phyloP scores from a whole-genome alignment of 2,329 filamentous ascomycete genomes.

The Graphilbum ipis-grandicollis region DNA sequence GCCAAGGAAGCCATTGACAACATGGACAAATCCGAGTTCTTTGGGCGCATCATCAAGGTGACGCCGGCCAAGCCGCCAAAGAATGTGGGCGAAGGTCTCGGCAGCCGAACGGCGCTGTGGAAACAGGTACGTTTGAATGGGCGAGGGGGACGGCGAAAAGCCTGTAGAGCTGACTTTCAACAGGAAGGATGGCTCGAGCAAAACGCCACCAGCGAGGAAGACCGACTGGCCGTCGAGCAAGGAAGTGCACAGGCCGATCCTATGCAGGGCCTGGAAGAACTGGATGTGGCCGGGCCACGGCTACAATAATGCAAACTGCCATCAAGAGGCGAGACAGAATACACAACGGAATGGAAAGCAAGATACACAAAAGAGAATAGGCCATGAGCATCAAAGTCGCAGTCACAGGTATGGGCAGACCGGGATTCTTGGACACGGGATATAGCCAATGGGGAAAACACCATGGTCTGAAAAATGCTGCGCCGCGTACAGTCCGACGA shows the following conservation, averaged over 20 bases:
- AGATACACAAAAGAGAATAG: too few relatives aligned
- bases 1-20: slow-evolving; percentile 95
- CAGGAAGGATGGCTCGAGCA: slow-evolving; percentile 90
- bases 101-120: slow-evolving; percentile 90
- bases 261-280: slow-evolving; percentile 86
- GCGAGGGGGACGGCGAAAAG: too few relatives aligned
- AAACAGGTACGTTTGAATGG: slow-evolving; percentile 71
- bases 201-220: slow-evolving; percentile 70
- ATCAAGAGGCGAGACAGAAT: background rate
- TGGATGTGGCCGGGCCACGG: slow-evolving; percentile 88
- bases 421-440: too few relatives aligned
- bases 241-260: slow-evolving; percentile 51
- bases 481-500: too few relatives aligned
- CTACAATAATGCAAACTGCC: slow-evolving; percentile 24
- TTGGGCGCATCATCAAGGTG: slow-evolving; percentile 81
- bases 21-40: slow-evolving; percentile 95
- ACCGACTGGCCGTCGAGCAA: slow-evolving; percentile 41
- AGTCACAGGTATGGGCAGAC: too few relatives aligned
- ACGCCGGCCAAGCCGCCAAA: slow-evolving; percentile 85
- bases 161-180: slow-evolving; percentile 9
- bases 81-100: slow-evolving; percentile 69
- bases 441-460: too few relatives aligned
- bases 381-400: too few relatives aligned
- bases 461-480: too few relatives aligned
- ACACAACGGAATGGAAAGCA: too few relatives aligned